Evolutionary conservation across 352 stramenopile genomes (phyloP), one percentile per base, ranked within the genome.

Genomic region (Phytophthora cactorum): DNA sequence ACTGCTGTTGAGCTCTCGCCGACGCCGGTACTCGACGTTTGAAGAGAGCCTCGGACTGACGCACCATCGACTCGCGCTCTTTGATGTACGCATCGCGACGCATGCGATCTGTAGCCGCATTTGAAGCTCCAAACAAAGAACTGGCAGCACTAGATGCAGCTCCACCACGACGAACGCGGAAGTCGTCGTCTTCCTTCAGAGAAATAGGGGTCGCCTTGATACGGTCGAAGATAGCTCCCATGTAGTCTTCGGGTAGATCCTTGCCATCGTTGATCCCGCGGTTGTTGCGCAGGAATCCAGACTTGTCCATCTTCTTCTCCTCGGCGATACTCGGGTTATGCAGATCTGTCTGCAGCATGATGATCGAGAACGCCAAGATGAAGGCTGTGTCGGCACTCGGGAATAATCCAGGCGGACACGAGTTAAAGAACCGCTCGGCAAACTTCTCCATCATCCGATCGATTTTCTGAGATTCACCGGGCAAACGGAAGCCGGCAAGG

Each of bases 381-480:
- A 99, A 99, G 2, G 97, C 98, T 4, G 96, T 98, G 72, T 99
- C 98, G 12, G 96, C 95, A 32, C 89, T 98, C 12, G 93, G 85
- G 70, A 99, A 99, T 2, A 99, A 72, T 5, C 79, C 84, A 5
- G 81, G 73, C 3, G 81, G 60, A 88, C 88, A 78, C 62, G 74
- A 45, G 75, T 97, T 85, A 36, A 88, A 89, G 52, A 81, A 95
- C 1, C 84, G 85, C 73, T 99, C 97, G 2, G 98, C 97, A 78
- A 99, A 99, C 67, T 99, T 99, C 71, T 99, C 98, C 97, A 99
- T 99, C 68, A 99, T 99, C 32, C 98, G 96, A 82, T 99, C 98
- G 78, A 99, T 99, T 79, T 99, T 99, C 74, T 99, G 98, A 1
- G 98, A 98, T 78, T 99, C 98, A 27, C 98, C 98, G 5, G 97